Base-by-base conservation (phyloP, 192 early-diverging fungal genomes). In the Chytriomyces hyalinus region DNA sequence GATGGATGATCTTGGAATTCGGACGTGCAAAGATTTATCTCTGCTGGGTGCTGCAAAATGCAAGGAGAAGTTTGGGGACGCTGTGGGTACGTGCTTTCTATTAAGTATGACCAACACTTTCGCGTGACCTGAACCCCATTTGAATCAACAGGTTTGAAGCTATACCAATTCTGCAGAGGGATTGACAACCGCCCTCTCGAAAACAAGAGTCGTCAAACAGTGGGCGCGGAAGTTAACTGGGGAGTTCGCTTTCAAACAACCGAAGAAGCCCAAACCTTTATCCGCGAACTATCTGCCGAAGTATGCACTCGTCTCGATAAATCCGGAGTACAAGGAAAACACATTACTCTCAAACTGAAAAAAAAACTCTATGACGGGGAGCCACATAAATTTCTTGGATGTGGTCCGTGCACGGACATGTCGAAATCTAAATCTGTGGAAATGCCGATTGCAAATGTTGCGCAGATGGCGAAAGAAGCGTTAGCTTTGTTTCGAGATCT, bases 211-310 rank as follows among this genome's bases (percentile, higher is more conserved):
- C 87, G 94, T 6, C 92, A 93, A 78, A 90, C 87, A 57, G 91
- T 97, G 28, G 93, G 94, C 49, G 92, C 91, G 3, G 94, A 96
- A 70, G 88, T 95, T 17, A 91, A 91, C 61, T 96, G 96, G 95
- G 96, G 93, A 6, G 88, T 98, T 0, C 88, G 96, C 7, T 94
- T 98, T 82, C 90, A 93, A 67, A 92, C 76, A 26, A 77, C 89
- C 46, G 75, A 80, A 3, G 90, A 97, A 76, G 89, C 89, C 3
- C 83, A 92, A 57, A 80, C 82, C 47, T 98, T 96, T 86, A 49
- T 96, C 1, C 51, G 47, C n/a, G 83, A 88, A 49, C 80, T 96
- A 44, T 73, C 85, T 0, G 80, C 82, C 20, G 94, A 95, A 79
- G 91, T 95, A 0, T 84, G 83, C 22, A 84, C 85, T 22, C 78